Evolutionary conservation across 306 rosid genomes (phyloP).

Genomic region (Medicago lupulina): DNA sequence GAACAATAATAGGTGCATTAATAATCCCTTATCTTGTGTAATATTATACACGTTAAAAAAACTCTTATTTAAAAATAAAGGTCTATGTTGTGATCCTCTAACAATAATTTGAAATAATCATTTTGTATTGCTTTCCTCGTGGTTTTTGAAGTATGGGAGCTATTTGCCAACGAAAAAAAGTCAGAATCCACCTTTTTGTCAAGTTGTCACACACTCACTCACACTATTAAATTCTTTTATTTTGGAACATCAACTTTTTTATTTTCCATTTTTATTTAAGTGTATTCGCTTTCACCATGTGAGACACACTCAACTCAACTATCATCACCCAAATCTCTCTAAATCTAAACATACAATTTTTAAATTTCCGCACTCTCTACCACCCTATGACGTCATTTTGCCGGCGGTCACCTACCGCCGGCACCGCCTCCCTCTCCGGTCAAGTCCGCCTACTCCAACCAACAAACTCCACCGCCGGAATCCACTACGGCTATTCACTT

Average conservation of each 20-base stretch:
- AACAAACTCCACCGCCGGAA: background rate
- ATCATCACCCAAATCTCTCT: background rate
- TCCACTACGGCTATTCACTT: slow-evolving; percentile 20
- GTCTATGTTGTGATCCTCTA: no score
- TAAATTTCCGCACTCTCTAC: background rate
- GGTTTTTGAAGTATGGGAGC: no score
- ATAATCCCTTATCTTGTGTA: no score
- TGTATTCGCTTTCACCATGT: background rate
- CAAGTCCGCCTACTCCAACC: slow-evolving; percentile 28
- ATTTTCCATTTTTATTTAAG: background rate
- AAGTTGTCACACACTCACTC: no score
- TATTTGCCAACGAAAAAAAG: no score
- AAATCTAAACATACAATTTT: background rate
- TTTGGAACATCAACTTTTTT: background rate
- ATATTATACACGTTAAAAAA: no score
- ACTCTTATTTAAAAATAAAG: no score
- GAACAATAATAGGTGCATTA: no score
- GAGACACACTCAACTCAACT: background rate
- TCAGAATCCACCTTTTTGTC: no score
- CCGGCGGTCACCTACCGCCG: slow-evolving; percentile 46
- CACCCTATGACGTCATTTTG: slow-evolving; percentile 52
- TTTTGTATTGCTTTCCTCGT: no score
- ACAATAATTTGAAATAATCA: no score
- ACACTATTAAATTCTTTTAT: background rate
- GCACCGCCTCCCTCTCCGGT: slow-evolving; percentile 27